phyloP scores from a whole-genome alignment of 1,139 yeast species.

The Eremothecium cymbalariae region DNA sequence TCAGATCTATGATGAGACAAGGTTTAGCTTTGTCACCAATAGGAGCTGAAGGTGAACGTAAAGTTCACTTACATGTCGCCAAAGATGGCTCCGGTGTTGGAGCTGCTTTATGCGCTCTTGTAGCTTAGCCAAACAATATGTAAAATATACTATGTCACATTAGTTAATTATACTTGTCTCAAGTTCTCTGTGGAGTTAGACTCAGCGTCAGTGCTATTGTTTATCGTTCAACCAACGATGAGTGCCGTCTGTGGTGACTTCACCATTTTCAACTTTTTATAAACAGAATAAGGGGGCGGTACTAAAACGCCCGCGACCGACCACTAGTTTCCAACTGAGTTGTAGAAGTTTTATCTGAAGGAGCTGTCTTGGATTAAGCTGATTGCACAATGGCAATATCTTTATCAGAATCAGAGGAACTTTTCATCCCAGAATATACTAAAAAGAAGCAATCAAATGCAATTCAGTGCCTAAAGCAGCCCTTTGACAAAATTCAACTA shows the following conservation, averaged over 20 bases:
- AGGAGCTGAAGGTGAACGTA: conserved; percentile 61
- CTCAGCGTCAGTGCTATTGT: too few species aligned
- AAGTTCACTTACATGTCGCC: conserved; percentile 67
- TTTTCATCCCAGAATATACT: conserved; percentile 8
- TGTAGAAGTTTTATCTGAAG: too few species aligned
- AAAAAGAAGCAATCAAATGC: conserved; percentile 7
- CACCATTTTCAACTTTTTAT: too few species aligned
- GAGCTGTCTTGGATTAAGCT: too few species aligned
- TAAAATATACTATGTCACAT: not conserved
- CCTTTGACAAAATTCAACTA: conserved; percentile 35
- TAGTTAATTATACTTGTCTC: not conserved
- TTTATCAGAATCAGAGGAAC: conserved; percentile 5
- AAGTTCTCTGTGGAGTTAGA: too few species aligned
- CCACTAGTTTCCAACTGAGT: too few species aligned
- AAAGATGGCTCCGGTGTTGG: conserved; percentile 96
- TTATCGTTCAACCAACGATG: too few species aligned
- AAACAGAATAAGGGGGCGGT: too few species aligned
- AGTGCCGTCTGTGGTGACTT: too few species aligned
- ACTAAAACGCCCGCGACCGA: conserved; percentile 1
- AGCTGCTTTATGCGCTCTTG: conserved; percentile 79
- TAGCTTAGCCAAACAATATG: conserved; percentile 16
- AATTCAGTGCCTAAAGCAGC: conserved; percentile 4
- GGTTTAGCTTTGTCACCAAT: conserved; percentile 64
- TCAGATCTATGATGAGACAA: conserved; percentile 64
- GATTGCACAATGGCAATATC: conserved; percentile 2